Evolutionary conservation across 1,284 basidiomycete species (phyloP), one percentile per base, ranked within the genome.

Genomic region (Sporisorium exsertum): DNA sequence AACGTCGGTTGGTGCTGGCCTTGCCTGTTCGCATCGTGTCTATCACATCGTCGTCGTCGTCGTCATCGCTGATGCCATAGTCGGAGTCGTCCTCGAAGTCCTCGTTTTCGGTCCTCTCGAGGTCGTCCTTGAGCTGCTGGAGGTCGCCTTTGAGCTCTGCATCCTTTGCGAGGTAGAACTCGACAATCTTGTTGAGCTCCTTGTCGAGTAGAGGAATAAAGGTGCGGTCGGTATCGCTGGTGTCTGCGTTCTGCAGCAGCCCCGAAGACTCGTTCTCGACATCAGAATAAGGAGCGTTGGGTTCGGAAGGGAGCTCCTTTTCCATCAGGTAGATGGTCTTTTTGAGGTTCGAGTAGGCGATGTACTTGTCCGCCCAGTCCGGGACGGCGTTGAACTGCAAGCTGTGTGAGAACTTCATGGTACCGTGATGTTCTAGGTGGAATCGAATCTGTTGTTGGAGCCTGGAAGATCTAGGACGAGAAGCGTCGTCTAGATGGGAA

Each of bases 341-440:
- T 43, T 85, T 85, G 50, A 85, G 80, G 58, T 84, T 82, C 20
- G 82, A 83, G 58, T 85, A 85, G 64, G 76, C 77, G 43, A 98
- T 92, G 84, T 97, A 97, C 75, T 95, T 91, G 80, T 94, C 92
- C 90, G 92, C 92, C 95, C 95, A 97, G 73, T 97, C 95, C 1
- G 94, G 89, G 45, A 95, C 93, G 24, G 93, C 92, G 82, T 97
- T 97, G 87, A 96, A 95, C 85, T 95, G 93, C 72, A 97, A 89
- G 16, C 94, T 92, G 51, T 90, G 89, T 55, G 89, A 90, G 82
- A 86, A 77, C 71, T 77, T 77, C 75, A 77, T 77, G 40, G 43
- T 69, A 57, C 35, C 18, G 40, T 52, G 27, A 18, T 73, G 65
- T 7, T 50, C 29, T 10, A 68, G 33, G 37, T 68, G 69, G 3